Base-by-base conservation (phyloP, 345 rosid genomes). In the Pistacia integerrima region DNA sequence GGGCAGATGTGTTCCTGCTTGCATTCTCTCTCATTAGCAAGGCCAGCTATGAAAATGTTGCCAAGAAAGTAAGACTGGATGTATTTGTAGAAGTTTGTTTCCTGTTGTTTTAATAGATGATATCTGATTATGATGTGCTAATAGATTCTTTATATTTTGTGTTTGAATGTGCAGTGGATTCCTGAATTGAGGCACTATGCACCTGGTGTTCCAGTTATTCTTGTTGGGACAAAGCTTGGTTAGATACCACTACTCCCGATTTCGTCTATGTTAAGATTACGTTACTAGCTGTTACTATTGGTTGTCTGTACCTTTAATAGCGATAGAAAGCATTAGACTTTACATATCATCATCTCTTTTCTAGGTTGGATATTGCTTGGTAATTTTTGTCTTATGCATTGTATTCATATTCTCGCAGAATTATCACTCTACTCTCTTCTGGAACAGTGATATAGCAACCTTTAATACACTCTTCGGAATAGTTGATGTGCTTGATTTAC, bases 141-240 rank as follows among this genome's bases (percentile, higher is more conserved):
- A 80, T 81, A 38, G 33, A 59, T 30, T 74, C 62, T 70, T 64
- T 1, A 25, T 76, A 2, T 57, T 78, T 80, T 77, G 25, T 70
- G 20, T 79, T 73, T 69, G 52, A 51, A 59, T 82, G 58, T 71
- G n/a, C 82, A 93, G 98, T 93, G 98, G 98, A 87, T 93, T 88
- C 98, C 98, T 74, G 98, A 93, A 75, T 84, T 93, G 83, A 87
- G 91, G 88, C 97, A 91, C 77, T 93, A 91, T 85, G 93, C 97
- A 11, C 96, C 97, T 7, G 92, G 95, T 69, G 96, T 93, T 83
- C 97, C 94, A 35, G 80, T 91, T 67, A 86, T 91, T 76, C 97
- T 93, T 36, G 94, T 93, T 68, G 97, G 97, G 78, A 91, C 97
- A 30, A 91, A 93, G 84, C 90, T 91, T 56, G 97, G 97, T 91